Conservation (phyloP, 1,139 yeast species). For the Meyerozyma smithsonii region DNA sequence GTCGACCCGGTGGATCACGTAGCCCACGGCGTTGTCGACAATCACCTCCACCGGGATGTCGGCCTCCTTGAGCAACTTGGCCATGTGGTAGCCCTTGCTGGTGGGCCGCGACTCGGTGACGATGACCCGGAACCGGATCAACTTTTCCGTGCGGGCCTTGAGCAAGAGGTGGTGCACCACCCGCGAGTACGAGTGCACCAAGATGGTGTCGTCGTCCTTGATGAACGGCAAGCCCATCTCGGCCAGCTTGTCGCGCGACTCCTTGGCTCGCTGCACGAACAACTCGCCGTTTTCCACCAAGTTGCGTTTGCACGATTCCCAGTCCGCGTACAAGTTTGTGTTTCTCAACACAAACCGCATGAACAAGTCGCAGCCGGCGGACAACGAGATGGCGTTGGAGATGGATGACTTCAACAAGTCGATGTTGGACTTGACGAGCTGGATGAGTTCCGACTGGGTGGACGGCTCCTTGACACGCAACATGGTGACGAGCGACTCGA, state of each 20-base stretch:
- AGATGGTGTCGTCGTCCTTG: constrained; percentile 84
- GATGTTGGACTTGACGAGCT: constrained; percentile 71
- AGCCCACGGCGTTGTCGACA: constrained; percentile 93
- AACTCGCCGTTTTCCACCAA: constrained; percentile 90
- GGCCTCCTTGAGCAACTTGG: constrained; percentile 58
- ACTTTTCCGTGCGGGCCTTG: constrained; percentile 65
- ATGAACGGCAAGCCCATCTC: constrained; percentile 84
- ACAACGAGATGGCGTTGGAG: constrained; percentile 83
- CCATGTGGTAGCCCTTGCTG: constrained; percentile 75
- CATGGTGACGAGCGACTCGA: constrained; percentile 85
- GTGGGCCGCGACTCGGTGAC: constrained; percentile 93
- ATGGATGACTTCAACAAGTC: constrained; percentile 70
- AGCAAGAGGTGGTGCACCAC: constrained; percentile 76
- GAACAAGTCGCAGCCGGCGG: constrained; percentile 97
- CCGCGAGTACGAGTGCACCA: constrained; percentile 90
- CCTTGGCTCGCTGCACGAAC: constrained; percentile 89
- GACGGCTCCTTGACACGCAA: constrained; percentile 78
- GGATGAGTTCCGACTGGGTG: constrained; percentile 90
- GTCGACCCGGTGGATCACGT: constrained; percentile 85
- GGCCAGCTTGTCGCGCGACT: constrained; percentile 83
- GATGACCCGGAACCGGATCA: constrained; percentile 81
- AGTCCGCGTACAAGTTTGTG: constrained; percentile 83
- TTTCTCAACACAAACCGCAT: constrained; percentile 89
- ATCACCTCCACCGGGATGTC: constrained; percentile 90
- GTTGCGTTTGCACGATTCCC: constrained; percentile 91